Percentiles rank a stretch among this genome's conserved stretches.
These are phyloP conservation scores for Gyrodon lividus DNA, from an alignment of 768 basidiomycete genomes.

Conservation along the genomic window DNA sequence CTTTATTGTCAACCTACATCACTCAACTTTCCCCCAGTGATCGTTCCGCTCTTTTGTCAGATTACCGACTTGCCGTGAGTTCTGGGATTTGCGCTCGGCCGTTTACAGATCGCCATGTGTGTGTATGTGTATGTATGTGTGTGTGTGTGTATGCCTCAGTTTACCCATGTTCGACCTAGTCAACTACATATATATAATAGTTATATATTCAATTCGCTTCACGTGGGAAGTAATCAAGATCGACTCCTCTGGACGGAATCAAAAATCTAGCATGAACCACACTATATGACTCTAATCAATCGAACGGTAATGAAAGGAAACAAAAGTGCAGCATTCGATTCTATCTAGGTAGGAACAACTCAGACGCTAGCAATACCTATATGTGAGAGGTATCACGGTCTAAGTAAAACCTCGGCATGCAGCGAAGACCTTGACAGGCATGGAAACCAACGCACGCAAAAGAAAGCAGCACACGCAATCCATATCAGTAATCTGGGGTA, in stretches of 20 bases:
- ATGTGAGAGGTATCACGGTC: background rate
- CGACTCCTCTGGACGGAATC: slow-evolving; percentile 10
- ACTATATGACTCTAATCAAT: background rate
- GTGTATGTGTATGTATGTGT: no score
- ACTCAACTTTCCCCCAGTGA: no score
- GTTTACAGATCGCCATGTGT: slow-evolving; percentile 24
- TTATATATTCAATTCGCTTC: slow-evolving; percentile 2
- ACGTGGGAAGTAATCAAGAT: slow-evolving; percentile 5
- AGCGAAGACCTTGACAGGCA: background rate
- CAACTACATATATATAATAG: no score
- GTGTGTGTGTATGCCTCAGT: no score
- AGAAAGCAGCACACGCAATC: background rate
- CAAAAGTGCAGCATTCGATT: no score
- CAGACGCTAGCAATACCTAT: background rate
- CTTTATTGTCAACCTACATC: background rate
- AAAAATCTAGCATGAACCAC: no score
- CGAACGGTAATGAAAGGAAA: background rate
- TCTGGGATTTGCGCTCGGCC: slow-evolving; percentile 23
- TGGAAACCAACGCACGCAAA: background rate
- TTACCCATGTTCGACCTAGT: background rate
- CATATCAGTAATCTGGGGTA: slow-evolving; percentile 1
- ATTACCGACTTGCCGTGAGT: background rate
- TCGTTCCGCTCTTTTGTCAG: background rate
- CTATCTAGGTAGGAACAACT: no score
- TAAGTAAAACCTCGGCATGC: background rate